phyloP scores from a whole-genome alignment of 225 moss, liverwort and hornwort genomes.

The Polytrichum commune region DNA sequence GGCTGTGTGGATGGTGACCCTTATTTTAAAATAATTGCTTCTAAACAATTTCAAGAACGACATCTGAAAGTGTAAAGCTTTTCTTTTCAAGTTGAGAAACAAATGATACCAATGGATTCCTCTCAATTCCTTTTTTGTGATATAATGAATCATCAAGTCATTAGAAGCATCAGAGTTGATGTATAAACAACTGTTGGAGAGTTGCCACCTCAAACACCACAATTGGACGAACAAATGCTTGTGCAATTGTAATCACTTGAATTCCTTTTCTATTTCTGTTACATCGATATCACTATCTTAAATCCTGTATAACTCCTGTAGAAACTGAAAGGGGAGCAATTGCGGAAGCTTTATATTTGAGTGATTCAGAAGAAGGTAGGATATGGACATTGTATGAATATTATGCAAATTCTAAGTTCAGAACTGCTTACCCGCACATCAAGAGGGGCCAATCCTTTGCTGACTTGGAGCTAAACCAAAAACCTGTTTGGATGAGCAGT shows the following conservation, averaged over 20 bases:
- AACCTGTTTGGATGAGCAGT: conserved; percentile 72
- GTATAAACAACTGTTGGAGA: no score
- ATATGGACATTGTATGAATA: neutral
- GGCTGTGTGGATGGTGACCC: no score
- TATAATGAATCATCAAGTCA: no score
- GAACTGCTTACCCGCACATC: conserved; percentile 73
- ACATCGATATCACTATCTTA: neutral
- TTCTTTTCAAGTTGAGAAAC: no score
- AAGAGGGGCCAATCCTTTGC: conserved; percentile 90
- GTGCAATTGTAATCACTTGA: neutral
- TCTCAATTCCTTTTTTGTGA: no score
- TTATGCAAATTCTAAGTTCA: neutral
- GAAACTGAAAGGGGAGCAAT: neutral
- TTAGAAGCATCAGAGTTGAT: no score
- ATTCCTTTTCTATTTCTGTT: neutral
- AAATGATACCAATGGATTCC: no score
- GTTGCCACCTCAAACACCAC: conserved; percentile 1
- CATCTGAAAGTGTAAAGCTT: no score
- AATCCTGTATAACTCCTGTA: neutral
- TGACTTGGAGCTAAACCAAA: conserved; percentile 94
- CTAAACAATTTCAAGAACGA: no score
- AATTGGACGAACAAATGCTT: neutral
- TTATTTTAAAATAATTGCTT: no score
- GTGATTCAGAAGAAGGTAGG: neutral
- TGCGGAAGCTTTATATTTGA: no score